Evolutionary conservation across 352 stramenopile species (phyloP).

Genomic region (Globisporangium paddicum): DNA sequence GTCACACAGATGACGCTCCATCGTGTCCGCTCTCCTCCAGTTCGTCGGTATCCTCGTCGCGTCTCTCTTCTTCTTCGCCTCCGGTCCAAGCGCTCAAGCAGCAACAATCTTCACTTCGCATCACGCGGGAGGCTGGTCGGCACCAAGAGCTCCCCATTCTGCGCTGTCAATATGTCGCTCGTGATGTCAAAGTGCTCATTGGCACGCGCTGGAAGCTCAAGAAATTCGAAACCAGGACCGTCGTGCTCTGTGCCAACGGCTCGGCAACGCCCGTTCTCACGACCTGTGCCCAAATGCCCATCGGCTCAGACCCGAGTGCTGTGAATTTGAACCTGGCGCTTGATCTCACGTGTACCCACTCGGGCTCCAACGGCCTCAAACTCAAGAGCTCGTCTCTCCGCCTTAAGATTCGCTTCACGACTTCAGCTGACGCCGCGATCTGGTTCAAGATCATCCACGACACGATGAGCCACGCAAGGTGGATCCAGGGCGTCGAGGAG

Average conservation of each 20-base stretch:
- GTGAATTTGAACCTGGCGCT: constrained; percentile 22
- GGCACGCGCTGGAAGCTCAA: constrained; percentile 45
- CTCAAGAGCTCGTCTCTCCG: constrained; percentile 27
- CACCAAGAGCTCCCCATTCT: constrained; percentile 35
- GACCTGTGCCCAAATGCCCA: constrained; percentile 18
- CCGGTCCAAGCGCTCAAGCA: constrained; percentile 1
- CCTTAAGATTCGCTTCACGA: constrained; percentile 45
- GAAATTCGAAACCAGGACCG: constrained; percentile 33
- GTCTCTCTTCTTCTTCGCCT: constrained; percentile 1
- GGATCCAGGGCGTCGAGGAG: constrained; percentile 25
- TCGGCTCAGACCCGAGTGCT: constrained; percentile 6
- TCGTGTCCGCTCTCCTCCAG: neutral
- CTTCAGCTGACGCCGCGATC: constrained; percentile 40
- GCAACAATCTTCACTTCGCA: neutral
- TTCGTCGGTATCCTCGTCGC: neutral
- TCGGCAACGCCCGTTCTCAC: constrained; percentile 10
- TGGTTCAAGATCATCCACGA: constrained; percentile 40
- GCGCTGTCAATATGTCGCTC: constrained; percentile 42
- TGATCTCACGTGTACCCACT: constrained; percentile 26
- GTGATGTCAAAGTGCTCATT: constrained; percentile 34
- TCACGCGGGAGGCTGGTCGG: neutral
- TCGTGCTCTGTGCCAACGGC: constrained; percentile 13
- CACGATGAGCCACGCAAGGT: constrained; percentile 31
- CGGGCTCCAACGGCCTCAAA: constrained; percentile 24
- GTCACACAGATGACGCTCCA: neutral